Conservation (phyloP, 805 yeast species). For the Sungouiella blattae region DNA sequence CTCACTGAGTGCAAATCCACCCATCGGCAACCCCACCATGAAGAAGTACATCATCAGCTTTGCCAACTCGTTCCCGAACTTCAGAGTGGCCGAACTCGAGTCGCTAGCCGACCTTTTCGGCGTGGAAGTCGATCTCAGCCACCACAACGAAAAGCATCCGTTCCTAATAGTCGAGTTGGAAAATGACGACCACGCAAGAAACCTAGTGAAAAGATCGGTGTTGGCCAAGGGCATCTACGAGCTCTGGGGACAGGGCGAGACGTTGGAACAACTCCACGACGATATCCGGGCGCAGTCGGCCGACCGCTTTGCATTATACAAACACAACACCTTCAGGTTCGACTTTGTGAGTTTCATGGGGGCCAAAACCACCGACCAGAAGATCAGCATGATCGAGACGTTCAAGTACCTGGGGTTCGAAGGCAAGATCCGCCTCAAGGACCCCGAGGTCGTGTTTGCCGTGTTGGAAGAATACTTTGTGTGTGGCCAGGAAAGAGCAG, state of each 20-base stretch:
- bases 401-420: slow-evolving; percentile 67
- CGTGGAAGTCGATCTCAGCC: slow-evolving; percentile 55
- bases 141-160: slow-evolving; percentile 60
- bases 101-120: slow-evolving; percentile 69
- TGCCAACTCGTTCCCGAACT: slow-evolving; percentile 79
- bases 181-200: slow-evolving; percentile 62
- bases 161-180: slow-evolving; percentile 66
- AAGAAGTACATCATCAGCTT: slow-evolving; percentile 71
- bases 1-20: background rate
- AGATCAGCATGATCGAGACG: slow-evolving; percentile 60
- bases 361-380: slow-evolving; percentile 48
- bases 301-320: slow-evolving; percentile 35
- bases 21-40: too few relatives aligned
- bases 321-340: slow-evolving; percentile 64
- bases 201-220: slow-evolving; percentile 64
- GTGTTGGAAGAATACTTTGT: slow-evolving; percentile 70
- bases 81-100: slow-evolving; percentile 78
- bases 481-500: slow-evolving; percentile 44
- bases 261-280: slow-evolving; percentile 55
- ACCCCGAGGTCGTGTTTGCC: slow-evolving; percentile 67
- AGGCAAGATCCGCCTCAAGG: slow-evolving; percentile 76
- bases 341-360: slow-evolving; percentile 80
- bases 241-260: slow-evolving; percentile 70
- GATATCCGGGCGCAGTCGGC: slow-evolving; percentile 34
- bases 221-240: slow-evolving; percentile 77